Conservation (phyloP, 192 early-diverging fungal species). For the Coemansia aciculifera region DNA sequence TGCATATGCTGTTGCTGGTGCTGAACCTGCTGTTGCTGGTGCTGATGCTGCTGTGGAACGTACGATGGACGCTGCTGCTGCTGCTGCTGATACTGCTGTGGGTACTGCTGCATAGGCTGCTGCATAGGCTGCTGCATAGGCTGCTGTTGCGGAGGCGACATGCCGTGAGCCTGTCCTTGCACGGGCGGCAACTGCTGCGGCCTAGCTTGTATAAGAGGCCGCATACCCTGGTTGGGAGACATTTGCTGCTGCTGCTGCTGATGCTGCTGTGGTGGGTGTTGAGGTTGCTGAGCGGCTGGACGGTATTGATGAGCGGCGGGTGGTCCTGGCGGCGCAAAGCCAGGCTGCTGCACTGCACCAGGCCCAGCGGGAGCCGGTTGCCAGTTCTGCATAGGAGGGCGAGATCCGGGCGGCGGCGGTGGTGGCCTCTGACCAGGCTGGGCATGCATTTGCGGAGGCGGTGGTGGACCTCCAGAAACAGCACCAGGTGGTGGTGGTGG, state of each 20-base stretch:
- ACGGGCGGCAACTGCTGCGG: conserved; percentile 16
- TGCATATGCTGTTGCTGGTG: conserved; percentile 13
- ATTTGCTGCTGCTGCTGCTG: conserved; percentile 22
- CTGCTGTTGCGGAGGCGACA: neutral
- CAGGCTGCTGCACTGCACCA: conserved; percentile 27
- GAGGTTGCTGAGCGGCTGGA: conserved; percentile 23
- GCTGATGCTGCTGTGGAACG: conserved; percentile 7
- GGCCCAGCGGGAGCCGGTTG: conserved; percentile 25
- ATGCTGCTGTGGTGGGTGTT: conserved; percentile 18
- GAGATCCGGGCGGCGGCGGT: conserved; percentile 25
- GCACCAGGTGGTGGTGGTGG: conserved; percentile 17
- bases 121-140: conserved; percentile 18
- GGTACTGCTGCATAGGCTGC: conserved; percentile 16
- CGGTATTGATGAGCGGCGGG: conserved; percentile 19
- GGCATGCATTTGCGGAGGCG: conserved; percentile 8
- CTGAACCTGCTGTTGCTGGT: conserved; percentile 19
- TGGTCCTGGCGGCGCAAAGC: conserved; percentile 38
- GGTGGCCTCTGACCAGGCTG: conserved; percentile 25
- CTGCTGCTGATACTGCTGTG: conserved; percentile 17
- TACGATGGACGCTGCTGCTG: conserved; percentile 3
- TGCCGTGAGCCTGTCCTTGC: neutral
- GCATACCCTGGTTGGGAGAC: conserved; percentile 11
- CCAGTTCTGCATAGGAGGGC: conserved; percentile 33
- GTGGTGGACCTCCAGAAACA: conserved; percentile 10
- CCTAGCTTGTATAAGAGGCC: conserved; percentile 17